Percentiles rank a stretch among this genome's conserved stretches.
These are phyloP conservation scores for Bryoerythrophyllum caledonicum DNA, from an alignment of 225 moss, liverwort and hornwort species.

Conservation along the genomic window DNA sequence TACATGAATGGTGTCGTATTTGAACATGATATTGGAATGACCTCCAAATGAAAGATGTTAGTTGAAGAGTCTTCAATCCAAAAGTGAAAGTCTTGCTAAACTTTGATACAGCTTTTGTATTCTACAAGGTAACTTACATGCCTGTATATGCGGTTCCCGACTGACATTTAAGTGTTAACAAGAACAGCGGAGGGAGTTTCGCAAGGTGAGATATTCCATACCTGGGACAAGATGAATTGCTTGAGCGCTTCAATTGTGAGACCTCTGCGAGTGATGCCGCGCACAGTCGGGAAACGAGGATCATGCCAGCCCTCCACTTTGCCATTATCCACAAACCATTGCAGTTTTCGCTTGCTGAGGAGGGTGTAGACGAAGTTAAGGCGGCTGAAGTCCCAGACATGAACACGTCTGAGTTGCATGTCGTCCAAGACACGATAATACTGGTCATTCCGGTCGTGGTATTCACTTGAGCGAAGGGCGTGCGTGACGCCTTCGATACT, in stretches of 20 bases:
- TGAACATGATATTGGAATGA: too few species aligned
- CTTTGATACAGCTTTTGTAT: too few species aligned
- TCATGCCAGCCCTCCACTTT: slow-evolving; percentile 86
- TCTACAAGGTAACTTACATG: too few species aligned
- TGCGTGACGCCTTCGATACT: slow-evolving; percentile 77
- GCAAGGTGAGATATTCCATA: slow-evolving; percentile 19
- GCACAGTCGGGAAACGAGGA: slow-evolving; percentile 80
- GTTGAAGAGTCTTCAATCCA: too few species aligned
- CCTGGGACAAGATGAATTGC: slow-evolving; percentile 80
- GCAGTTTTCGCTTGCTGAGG: slow-evolving; percentile 79
- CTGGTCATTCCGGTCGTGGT: slow-evolving; percentile 83
- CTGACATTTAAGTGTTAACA: too few species aligned
- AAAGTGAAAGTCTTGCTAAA: too few species aligned
- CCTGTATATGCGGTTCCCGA: too few species aligned
- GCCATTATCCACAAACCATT: slow-evolving; percentile 71
- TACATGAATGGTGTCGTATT: too few species aligned
- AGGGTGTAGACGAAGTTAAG: slow-evolving; percentile 81
- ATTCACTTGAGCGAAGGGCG: slow-evolving; percentile 77
- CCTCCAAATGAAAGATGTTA: too few species aligned
- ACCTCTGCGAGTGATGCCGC: slow-evolving; percentile 66
- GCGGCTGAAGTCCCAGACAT: slow-evolving; percentile 80
- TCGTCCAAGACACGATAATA: slow-evolving; percentile 72
- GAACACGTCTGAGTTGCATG: slow-evolving; percentile 69
- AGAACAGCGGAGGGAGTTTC: neutral
- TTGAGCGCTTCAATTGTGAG: slow-evolving; percentile 79